A percentile compares a stretch with the other conserved stretches of the same genome.
Evolutionary conservation across 108 stramenopile genomes (phyloP).

Genomic region (Pseudonitzschia pungens): DNA sequence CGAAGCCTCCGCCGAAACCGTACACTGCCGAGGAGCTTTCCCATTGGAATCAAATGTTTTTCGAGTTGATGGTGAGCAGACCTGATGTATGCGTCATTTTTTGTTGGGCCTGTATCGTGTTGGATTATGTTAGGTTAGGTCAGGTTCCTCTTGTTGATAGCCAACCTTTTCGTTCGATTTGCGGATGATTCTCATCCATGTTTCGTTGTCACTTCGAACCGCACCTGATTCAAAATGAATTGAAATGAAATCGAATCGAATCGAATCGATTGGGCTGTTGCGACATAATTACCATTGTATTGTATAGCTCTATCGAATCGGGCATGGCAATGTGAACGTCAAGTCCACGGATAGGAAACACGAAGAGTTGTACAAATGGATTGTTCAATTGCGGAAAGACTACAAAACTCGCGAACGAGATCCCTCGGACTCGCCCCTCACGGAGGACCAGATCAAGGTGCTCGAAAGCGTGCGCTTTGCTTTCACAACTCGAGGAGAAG

Average conservation of each 20-base stretch:
- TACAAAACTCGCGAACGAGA: constrained; percentile 43
- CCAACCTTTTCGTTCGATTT: too few species aligned
- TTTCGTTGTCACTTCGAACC: too few species aligned
- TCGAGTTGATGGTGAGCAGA: constrained; percentile 26
- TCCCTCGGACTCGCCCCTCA: constrained; percentile 30
- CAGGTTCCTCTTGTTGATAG: too few species aligned
- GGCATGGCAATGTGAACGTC: constrained; percentile 26
- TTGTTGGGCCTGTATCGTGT: not conserved
- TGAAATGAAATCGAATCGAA: not conserved
- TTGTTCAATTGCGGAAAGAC: constrained; percentile 45
- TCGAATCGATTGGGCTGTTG: not conserved
- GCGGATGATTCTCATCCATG: too few species aligned
- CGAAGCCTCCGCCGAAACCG: not conserved
- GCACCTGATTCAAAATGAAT: not conserved
- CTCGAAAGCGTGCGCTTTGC: constrained; percentile 24
- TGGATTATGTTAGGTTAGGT: too few species aligned
- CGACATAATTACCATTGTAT: not conserved
- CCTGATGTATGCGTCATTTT: not conserved
- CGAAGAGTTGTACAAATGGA: constrained; percentile 41
- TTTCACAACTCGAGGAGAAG: constrained; percentile 32
- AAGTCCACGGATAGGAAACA: constrained; percentile 27
- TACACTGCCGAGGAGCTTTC: constrained; percentile 10
- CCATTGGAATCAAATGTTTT: constrained; percentile 34
- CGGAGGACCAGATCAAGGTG: constrained; percentile 17
- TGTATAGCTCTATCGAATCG: constrained; percentile 21